Base-by-base conservation (phyloP, 768 basidiomycete genomes). In the Kwoniella dendrophila region DNA sequence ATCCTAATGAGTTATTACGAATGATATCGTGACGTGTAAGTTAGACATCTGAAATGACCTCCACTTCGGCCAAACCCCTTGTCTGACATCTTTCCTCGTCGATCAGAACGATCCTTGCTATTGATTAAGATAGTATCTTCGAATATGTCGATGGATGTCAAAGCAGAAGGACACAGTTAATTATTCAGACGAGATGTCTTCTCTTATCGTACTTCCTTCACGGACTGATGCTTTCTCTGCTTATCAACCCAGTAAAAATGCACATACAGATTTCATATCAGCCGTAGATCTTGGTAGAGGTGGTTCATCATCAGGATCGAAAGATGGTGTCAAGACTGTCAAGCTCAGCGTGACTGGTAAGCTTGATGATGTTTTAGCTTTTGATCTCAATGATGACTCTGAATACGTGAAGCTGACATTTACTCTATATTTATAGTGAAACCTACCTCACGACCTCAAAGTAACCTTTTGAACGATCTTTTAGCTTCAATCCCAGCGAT, bases 191-290 rank as follows among this genome's bases (percentile, higher is more conserved):
- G 29, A 20, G 22, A 62, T 62, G 60, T 33, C 60, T 5, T 58
- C 56, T 24, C 56, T 69, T 32, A 54, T 66, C 26, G 24, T 34
- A 5, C 32, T 66, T 8, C 65, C 68, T 0, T 45, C 51, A 10
- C 34, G 18, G 5, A 63, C 51, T 10, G 52, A 63, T 36, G 66
- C 69, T 16, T 74, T 74, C 62, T 59, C 57, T 4, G 51, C 62
- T 0, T 74, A 74, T 45, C 49, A 57, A 36, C 72, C 70, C 11
- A 69, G 67, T 44, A 64, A 50, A 40, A 69, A 67, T 43, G 72
- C 72, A 5, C 68, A 71, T 66, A 41, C 51, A 58, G 70, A 74
- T 55, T 63, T 71, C 56, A 26, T 74, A 18, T 64, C 48, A 8
- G 48, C 66, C 20, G 20, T 48, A 18, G 44, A 60, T 45, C 43